These are phyloP conservation scores for Euptelea pleiosperma DNA, from an alignment of 164 flowering plant genomes.

Conservation along the genomic window DNA sequence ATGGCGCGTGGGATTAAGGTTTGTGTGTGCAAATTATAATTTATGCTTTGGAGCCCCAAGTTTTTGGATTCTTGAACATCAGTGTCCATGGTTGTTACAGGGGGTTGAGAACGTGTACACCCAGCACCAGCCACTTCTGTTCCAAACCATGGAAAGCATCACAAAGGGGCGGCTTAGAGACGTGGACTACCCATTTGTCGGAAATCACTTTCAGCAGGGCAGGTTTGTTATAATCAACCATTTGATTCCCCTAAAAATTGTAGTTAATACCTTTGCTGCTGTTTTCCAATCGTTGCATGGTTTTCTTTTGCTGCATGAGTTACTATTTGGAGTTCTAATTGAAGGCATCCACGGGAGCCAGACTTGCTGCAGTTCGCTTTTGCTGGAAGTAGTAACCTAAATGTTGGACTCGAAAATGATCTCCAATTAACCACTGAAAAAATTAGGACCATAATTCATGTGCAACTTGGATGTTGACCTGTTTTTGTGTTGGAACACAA, in stretches of 20 bases:
- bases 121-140: constrained; percentile 94
- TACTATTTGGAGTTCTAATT: background rate
- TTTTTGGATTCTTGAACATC: constrained; percentile 8
- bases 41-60: background rate
- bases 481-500: no score
- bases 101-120: constrained; percentile 99
- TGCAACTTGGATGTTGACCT: no score
- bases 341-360: background rate
- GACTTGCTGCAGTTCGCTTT: background rate
- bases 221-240: constrained; percentile 49
- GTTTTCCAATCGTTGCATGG: background rate
- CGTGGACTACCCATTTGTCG: constrained; percentile 86
- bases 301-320: background rate
- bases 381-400: no score
- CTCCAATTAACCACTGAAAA: background rate
- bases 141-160: constrained; percentile 93
- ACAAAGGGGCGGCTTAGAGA: constrained; percentile 85
- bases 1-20: constrained; percentile 99
- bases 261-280: background rate
- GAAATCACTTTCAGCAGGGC: constrained; percentile 92
- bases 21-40: constrained; percentile 13
- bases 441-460: no score
- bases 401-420: background rate
- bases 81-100: constrained; percentile 30
- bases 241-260: background rate